Percentiles rank a stretch among this genome's conserved stretches.
These are phyloP conservation scores for Zasmidium angulare DNA, from an alignment of 2,329 filamentous ascomycete genomes.

Conservation along the genomic window DNA sequence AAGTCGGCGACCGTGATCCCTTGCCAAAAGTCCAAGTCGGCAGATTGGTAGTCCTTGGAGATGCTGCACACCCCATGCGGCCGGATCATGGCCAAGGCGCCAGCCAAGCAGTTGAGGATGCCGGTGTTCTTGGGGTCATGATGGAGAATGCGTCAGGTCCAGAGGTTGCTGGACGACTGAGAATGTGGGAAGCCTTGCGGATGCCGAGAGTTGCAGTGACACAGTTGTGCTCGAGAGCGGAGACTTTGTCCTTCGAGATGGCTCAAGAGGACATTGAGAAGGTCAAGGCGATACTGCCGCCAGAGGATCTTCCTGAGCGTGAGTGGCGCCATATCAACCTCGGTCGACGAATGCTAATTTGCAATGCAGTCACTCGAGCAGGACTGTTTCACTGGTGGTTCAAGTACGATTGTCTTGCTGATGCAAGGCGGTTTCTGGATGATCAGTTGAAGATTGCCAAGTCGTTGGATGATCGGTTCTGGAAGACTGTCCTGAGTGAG, in stretches of 20 bases:
- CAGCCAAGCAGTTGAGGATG: constrained; percentile 4
- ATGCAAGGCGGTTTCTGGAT: neutral
- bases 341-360: neutral
- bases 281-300: neutral
- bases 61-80: constrained; percentile 12
- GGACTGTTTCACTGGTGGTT: neutral
- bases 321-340: neutral
- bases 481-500: neutral
- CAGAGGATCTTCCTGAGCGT: neutral
- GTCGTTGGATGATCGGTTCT: neutral
- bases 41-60: constrained; percentile 7
- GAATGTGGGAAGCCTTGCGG: neutral
- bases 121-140: neutral
- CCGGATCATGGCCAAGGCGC: constrained; percentile 1
- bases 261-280: neutral
- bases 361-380: neutral
- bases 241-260: neutral
- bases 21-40: neutral
- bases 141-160: neutral
- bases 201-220: neutral
- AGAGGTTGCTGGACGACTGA: neutral
- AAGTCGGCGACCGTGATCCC: constrained; percentile 1
- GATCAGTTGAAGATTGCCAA: neutral
- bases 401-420: neutral
- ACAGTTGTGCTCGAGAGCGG: neutral